Conservation (phyloP, 352 stramenopile genomes). For the Globisporangium rhizosaccharum region DNA sequence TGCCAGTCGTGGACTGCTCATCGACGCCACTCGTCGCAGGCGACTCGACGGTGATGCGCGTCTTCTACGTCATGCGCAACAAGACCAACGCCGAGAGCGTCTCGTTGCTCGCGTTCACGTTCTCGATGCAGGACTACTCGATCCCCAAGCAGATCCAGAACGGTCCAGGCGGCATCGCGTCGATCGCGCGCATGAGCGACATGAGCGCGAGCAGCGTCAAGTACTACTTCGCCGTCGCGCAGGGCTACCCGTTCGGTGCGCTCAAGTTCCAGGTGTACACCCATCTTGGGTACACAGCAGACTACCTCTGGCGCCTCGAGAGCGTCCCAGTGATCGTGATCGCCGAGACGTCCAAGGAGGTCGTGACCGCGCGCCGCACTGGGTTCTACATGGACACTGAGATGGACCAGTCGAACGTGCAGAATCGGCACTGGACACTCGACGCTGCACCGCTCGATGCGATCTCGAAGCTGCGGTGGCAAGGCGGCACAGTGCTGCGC, state of each 20-base stretch:
- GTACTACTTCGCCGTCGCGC: too few relatives aligned
- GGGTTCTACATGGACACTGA: constrained; percentile 20
- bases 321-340: too few relatives aligned
- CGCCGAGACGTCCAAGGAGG: too few relatives aligned
- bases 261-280: too few relatives aligned
- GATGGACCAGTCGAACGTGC: constrained; percentile 32
- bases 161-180: too few relatives aligned
- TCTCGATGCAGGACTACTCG: background rate
- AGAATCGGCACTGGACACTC: constrained; percentile 18
- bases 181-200: too few relatives aligned
- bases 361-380: too few relatives aligned
- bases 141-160: constrained; percentile 1
- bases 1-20: constrained; percentile 13
- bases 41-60: constrained; percentile 1
- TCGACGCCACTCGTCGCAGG: background rate
- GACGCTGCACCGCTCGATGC: too few relatives aligned
- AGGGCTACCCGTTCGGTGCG: too few relatives aligned
- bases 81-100: constrained; percentile 12
- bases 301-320: too few relatives aligned
- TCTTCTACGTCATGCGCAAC: constrained; percentile 23
- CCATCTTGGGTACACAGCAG: too few relatives aligned
- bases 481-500: constrained; percentile 19
- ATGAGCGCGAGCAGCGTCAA: too few relatives aligned
- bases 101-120: constrained; percentile 16
- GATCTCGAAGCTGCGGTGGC: constrained; percentile 10